Evolutionary conservation across 768 basidiomycete species (phyloP), one percentile per base, ranked within the genome.

Genomic region (Phylloporus sp.): DNA sequence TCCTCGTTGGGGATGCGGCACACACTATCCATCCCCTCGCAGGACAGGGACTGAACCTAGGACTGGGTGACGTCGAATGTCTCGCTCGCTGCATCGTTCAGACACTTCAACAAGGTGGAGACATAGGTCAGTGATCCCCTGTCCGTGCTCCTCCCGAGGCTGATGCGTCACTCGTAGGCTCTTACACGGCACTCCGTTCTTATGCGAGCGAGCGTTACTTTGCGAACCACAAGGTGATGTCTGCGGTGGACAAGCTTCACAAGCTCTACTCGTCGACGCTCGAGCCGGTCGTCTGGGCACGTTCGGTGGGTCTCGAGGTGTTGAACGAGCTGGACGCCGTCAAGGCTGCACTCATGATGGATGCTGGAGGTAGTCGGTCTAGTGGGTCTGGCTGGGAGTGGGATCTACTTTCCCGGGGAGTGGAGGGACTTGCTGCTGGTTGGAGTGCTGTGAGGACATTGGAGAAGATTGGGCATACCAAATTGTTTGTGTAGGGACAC

Each of bases 1-100:
- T 85, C 3, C 81, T 98, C 8, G 79, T 98, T 2, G 96, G 96
- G 3, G 96, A 99, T 66, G 94, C 95, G 1, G 96, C 94, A 15
- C 96, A 98, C 60, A 90, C 90, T 0, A 73, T 92, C 2, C 95
- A 98, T 61, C 95, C 96, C 1, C 79, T 98, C 22, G 95, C 94
- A 0, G 96, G 96, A 3, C 95, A 98, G 63, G 96, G 95, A 0
- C 73, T 98, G 33, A 98, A 99, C 64, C 71, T 95, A 61, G 96
- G 95, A n/a, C 71, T 99, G 23, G 84, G 74, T 1, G 95, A 99
- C 62, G 90, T 85, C 3, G 77, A 84, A 58, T 76, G 77, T 46
- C 77, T 99, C 13, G 71, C 81, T 1, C 72, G 75, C 38, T 81
- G 81, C 54, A 79, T 97, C 29, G 68, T 80, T 26, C 58, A 69